Evolutionary conservation across 306 rosid genomes (phyloP).

Genomic region (Begonia masoniana): DNA sequence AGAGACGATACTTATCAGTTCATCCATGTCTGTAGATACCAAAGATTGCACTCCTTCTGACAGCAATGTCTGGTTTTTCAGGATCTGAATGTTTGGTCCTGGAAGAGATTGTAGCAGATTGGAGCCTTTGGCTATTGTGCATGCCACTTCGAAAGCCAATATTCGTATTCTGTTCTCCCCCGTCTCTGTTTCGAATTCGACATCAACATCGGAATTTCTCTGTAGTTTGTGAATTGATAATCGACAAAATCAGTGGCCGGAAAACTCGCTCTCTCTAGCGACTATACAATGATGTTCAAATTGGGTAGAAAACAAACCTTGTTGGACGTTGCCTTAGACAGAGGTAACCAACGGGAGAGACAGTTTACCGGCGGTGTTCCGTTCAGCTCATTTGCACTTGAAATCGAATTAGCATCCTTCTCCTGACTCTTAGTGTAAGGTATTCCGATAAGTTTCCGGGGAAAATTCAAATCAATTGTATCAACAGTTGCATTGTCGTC

Average conservation of each 20-base stretch:
- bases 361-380: background rate
- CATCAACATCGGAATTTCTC: constrained; percentile 17
- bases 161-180: constrained; percentile 54
- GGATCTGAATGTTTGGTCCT: constrained; percentile 52
- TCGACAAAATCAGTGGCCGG: background rate
- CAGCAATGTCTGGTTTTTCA: constrained; percentile 47
- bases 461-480: constrained; percentile 21
- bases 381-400: constrained; percentile 14
- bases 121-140: constrained; percentile 64
- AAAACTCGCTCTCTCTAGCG: too few species aligned
- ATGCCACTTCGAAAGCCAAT: constrained; percentile 93
- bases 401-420: constrained; percentile 12
- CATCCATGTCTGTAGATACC: constrained; percentile 59
- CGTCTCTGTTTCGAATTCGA: constrained; percentile 33
- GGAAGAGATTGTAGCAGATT: constrained; percentile 62
- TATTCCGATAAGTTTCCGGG: constrained; percentile 22
- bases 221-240: constrained; percentile 41
- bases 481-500: constrained; percentile 20
- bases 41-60: constrained; percentile 57
- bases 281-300: too few species aligned
- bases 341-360: background rate
- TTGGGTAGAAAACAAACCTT: constrained; percentile 9
- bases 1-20: constrained; percentile 58
- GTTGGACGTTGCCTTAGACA: constrained; percentile 17
- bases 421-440: background rate